Evolutionary conservation across 495 filamentous ascomycete species (phyloP).

Genomic region (Penicillium argentinense): DNA sequence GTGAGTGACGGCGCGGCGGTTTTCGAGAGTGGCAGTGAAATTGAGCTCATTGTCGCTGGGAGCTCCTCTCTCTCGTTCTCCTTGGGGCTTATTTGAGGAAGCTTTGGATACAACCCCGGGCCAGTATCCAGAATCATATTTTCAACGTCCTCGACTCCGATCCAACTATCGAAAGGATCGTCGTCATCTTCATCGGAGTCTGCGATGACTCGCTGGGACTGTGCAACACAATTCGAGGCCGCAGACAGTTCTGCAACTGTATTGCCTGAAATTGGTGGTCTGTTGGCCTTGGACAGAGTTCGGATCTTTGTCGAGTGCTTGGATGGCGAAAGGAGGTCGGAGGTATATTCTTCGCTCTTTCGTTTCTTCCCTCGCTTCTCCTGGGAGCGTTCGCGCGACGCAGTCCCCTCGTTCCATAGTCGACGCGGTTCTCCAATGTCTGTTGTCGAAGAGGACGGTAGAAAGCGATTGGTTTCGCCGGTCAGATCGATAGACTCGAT

Average conservation of each 20-base stretch:
- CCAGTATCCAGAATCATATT: constrained; percentile 21
- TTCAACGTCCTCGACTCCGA: constrained; percentile 28
- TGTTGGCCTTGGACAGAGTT: constrained; percentile 15
- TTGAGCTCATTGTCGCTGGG: background rate
- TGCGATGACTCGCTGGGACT: constrained; percentile 29
- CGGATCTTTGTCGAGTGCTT: constrained; percentile 27
- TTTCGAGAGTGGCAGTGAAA: constrained; percentile 5
- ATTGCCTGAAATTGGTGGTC: background rate
- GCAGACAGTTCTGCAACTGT: background rate
- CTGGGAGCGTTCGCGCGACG: constrained; percentile 40
- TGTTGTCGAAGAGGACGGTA: constrained; percentile 41
- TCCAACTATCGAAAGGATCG: constrained; percentile 25
- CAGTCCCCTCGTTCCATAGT: constrained; percentile 62
- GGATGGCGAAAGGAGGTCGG: constrained; percentile 40
- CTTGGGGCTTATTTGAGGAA: constrained; percentile 23
- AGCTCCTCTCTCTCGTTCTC: constrained; percentile 8
- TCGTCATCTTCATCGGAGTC: constrained; percentile 50
- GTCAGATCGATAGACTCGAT: constrained; percentile 75
- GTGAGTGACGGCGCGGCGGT: too few relatives aligned
- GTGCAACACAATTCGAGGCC: constrained; percentile 2
- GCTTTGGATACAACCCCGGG: constrained; percentile 30
- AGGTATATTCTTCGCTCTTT: constrained; percentile 69
- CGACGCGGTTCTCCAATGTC: constrained; percentile 52
- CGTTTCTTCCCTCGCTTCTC: constrained; percentile 64
- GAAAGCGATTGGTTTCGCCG: constrained; percentile 46